Percentiles rank a stretch among this genome's conserved stretches.
phyloP scores from a whole-genome alignment of 768 basidiomycete species.

The Boletus subparvulus region DNA sequence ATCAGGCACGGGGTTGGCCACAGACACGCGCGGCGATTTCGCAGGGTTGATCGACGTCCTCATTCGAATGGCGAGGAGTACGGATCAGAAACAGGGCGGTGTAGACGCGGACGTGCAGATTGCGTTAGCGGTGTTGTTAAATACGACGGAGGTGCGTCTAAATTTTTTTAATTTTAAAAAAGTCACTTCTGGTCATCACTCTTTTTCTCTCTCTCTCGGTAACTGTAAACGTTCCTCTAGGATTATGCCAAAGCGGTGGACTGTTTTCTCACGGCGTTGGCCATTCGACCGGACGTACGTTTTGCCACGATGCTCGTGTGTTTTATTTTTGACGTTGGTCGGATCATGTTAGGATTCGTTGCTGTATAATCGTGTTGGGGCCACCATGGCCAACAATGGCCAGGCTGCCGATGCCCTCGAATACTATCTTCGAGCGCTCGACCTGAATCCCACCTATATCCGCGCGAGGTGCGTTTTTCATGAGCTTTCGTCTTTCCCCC shows the following conservation, averaged over 20 bases:
- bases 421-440: conserved; percentile 84
- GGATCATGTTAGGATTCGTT: conserved; percentile 70
- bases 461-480: conserved; percentile 64
- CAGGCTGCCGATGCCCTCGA: conserved; percentile 75
- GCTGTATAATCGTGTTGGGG: conserved; percentile 90
- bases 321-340: background rate
- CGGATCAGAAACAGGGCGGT: conserved; percentile 43
- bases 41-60: conserved; percentile 67
- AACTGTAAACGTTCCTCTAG: conserved; percentile 36
- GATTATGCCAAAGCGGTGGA: conserved; percentile 92
- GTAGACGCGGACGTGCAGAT: conserved; percentile 96
- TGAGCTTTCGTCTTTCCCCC: background rate
- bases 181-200: background rate
- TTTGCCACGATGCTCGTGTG: background rate
- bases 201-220: background rate
- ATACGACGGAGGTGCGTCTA: conserved; percentile 75
- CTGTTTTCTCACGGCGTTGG: conserved; percentile 88
- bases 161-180: background rate
- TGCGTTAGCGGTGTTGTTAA: conserved; percentile 89
- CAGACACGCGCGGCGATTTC: conserved; percentile 35
- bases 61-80: conserved; percentile 72
- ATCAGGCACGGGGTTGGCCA: conserved; percentile 33
- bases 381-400: conserved; percentile 90
- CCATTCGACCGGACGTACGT: conserved; percentile 80
- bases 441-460: conserved; percentile 86